These are phyloP conservation scores for Sedum album DNA, from an alignment of 164 flowering plant species.

Conservation along the genomic window DNA sequence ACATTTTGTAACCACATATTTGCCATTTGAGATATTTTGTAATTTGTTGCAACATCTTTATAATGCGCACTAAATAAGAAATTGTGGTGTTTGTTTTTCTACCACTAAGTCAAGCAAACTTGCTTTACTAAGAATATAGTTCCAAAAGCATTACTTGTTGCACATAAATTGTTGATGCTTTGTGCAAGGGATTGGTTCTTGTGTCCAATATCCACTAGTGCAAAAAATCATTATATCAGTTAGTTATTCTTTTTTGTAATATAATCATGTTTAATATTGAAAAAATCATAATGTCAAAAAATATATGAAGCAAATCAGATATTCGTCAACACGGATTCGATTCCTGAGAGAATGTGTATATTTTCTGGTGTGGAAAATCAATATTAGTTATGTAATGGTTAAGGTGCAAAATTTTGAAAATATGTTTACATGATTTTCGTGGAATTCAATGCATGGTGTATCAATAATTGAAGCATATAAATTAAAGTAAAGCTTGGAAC, in stretches of 20 bases:
- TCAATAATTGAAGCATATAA: constrained; percentile 8
- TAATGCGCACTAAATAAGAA: constrained; percentile 1
- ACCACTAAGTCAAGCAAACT: neutral
- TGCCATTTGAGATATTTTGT: neutral
- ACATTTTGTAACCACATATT: neutral
- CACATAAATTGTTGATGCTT: neutral
- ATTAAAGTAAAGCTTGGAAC: constrained; percentile 1
- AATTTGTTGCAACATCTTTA: neutral
- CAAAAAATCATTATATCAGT: too few species aligned
- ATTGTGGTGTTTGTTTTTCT: neutral
- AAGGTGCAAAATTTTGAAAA: too few species aligned
- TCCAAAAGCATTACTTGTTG: constrained; percentile 1
- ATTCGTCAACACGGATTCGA: too few species aligned
- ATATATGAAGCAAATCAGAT: too few species aligned
- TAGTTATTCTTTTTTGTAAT: too few species aligned
- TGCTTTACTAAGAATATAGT: neutral
- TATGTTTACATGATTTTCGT: neutral
- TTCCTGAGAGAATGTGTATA: too few species aligned
- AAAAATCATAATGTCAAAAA: too few species aligned
- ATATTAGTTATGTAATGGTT: too few species aligned
- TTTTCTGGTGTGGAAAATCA: too few species aligned
- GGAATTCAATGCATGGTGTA: neutral
- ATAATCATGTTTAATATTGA: too few species aligned
- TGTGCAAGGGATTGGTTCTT: neutral
- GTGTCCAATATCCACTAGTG: too few species aligned